phyloP scores from a whole-genome alignment of 2,329 filamentous ascomycete genomes.

The Metarhizium sp. region DNA sequence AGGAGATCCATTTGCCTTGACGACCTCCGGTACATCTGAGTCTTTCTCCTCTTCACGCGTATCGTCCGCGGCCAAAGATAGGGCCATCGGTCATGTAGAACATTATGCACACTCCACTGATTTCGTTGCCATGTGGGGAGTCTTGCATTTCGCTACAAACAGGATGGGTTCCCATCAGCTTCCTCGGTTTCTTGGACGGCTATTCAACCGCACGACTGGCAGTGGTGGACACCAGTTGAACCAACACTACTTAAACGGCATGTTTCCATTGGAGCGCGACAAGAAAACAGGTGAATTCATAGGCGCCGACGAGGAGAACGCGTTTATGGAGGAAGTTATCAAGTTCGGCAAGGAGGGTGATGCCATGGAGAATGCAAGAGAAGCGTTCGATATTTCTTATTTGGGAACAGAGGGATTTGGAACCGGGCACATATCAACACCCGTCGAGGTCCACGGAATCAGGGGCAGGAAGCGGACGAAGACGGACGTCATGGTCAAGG shows the following conservation, averaged over 20 bases:
- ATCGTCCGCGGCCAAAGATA: slow-evolving; percentile 29
- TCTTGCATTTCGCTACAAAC: slow-evolving; percentile 55
- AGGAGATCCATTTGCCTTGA: slow-evolving; percentile 9
- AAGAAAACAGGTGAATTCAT: slow-evolving; percentile 28
- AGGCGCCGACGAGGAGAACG: slow-evolving; percentile 38
- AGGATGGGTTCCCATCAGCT: slow-evolving; percentile 30
- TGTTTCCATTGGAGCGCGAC: slow-evolving; percentile 45
- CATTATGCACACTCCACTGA: slow-evolving; percentile 70
- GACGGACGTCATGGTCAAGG: slow-evolving; percentile 41
- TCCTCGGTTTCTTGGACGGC: slow-evolving; percentile 50
- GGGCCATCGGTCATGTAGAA: slow-evolving; percentile 62
- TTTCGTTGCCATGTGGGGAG: slow-evolving; percentile 66
- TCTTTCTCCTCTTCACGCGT: slow-evolving; percentile 25
- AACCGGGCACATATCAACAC: slow-evolving; percentile 21
- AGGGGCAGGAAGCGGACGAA: slow-evolving; percentile 16
- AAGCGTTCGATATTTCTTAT: slow-evolving; percentile 39
- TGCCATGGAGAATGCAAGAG: slow-evolving; percentile 32
- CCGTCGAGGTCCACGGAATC: slow-evolving; percentile 30
- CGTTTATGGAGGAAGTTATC: slow-evolving; percentile 48
- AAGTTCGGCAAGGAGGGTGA: slow-evolving; percentile 34
- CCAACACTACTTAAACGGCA: slow-evolving; percentile 53
- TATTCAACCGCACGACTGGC: slow-evolving; percentile 45
- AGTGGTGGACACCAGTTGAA: slow-evolving; percentile 49
- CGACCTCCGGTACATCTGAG: slow-evolving; percentile 9
- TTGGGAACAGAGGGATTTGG: slow-evolving; percentile 30